Percentiles rank a stretch among this genome's conserved stretches.
Evolutionary conservation across 768 basidiomycete species (phyloP).

Genomic region (Hemileccinum rubropunctum): DNA sequence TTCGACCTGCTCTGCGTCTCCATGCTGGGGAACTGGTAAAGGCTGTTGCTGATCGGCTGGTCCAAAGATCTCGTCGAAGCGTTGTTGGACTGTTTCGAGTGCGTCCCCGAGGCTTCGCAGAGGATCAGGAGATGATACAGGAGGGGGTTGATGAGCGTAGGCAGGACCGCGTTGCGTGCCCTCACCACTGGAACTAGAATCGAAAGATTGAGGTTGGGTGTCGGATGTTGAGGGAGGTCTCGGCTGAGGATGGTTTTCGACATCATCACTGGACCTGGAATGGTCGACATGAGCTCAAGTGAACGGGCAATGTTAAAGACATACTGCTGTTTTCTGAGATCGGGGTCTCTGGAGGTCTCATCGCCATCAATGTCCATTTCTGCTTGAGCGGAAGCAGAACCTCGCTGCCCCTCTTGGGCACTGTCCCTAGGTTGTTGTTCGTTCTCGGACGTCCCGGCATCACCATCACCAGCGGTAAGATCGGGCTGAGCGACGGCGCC

Average conservation of each 20-base stretch:
- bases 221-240: conserved; percentile 1
- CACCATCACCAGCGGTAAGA: conserved; percentile 27
- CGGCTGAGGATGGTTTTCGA: conserved; percentile 8
- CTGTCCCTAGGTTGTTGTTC: conserved; percentile 17
- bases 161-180: conserved; percentile 47
- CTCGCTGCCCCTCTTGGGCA: conserved; percentile 21
- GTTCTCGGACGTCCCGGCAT: conserved; percentile 15
- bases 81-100: conserved; percentile 73
- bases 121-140: conserved; percentile 44
- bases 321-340: conserved; percentile 12
- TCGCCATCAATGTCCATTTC: conserved; percentile 10
- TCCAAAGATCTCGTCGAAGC: conserved; percentile 79
- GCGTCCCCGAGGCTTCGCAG: conserved; percentile 83
- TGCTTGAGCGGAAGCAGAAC: conserved; percentile 11
- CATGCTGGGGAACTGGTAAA: conserved; percentile 36
- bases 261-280: conserved; percentile 11
- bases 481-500: conserved; percentile 37
- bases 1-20: conserved; percentile 57
- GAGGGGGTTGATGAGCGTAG: conserved; percentile 38
- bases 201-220: conserved; percentile 12
- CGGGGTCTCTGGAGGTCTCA: conserved; percentile 28
- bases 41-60: conserved; percentile 33
- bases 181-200: conserved; percentile 36
- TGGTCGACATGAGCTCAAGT: neutral
- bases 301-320: neutral